Evolutionary conservation across 306 rosid genomes (phyloP).

Genomic region (Urtica urens): DNA sequence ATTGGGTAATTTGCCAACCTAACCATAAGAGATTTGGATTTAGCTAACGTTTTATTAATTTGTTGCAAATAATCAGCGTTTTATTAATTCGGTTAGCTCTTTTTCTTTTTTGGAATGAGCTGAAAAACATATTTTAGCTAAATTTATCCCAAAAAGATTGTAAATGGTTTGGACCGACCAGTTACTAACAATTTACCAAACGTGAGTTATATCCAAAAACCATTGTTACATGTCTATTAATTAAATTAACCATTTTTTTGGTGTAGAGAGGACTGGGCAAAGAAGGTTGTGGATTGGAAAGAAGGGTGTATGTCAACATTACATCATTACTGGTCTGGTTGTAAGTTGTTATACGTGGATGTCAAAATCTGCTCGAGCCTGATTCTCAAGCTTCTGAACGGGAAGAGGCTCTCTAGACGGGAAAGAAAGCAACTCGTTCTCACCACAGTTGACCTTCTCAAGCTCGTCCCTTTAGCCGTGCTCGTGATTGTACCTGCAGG

Average conservation of each 20-base stretch:
- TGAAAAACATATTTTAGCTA: too few relatives aligned
- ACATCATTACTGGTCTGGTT: slow-evolving; percentile 94
- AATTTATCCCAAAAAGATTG: too few relatives aligned
- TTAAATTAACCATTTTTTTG: too few relatives aligned
- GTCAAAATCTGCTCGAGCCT: slow-evolving; percentile 76
- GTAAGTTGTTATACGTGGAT: slow-evolving; percentile 71
- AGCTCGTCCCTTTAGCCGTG: slow-evolving; percentile 89
- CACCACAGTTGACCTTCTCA: slow-evolving; percentile 82
- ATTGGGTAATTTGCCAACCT: too few relatives aligned
- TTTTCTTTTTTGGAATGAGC: too few relatives aligned
- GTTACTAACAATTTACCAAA: too few relatives aligned
- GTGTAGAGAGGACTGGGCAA: slow-evolving; percentile 88
- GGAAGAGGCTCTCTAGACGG: slow-evolving; percentile 89
- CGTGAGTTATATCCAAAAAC: too few relatives aligned
- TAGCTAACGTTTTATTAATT: background rate
- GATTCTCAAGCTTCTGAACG: slow-evolving; percentile 79
- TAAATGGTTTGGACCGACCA: too few relatives aligned
- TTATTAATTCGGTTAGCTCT: too few relatives aligned
- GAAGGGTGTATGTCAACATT: slow-evolving; percentile 55
- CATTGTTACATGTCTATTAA: too few relatives aligned
- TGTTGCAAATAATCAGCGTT: too few relatives aligned
- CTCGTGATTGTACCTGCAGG: slow-evolving; percentile 82
- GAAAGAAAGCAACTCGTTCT: slow-evolving; percentile 86
- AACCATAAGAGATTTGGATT: background rate
- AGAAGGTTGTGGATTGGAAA: slow-evolving; percentile 72